Evolutionary conservation across 768 basidiomycete species (phyloP).

Genomic region (Coprinellus aureogranulatus): DNA sequence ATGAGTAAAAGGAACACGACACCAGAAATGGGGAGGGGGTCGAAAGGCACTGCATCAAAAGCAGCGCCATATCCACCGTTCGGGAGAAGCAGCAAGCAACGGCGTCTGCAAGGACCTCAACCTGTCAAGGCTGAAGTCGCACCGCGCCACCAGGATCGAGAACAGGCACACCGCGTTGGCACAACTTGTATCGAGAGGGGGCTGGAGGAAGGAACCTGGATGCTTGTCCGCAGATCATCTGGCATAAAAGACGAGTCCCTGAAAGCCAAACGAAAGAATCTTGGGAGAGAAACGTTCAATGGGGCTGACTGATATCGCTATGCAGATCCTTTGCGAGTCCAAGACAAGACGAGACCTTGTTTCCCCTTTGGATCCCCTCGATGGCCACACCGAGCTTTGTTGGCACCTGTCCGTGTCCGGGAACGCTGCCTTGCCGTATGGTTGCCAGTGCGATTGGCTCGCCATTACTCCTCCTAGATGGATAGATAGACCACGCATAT

Average conservation of each 20-base stretch:
- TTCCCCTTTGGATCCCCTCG: constrained; percentile 40
- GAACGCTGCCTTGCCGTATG: constrained; percentile 31
- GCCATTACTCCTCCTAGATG: constrained; percentile 18
- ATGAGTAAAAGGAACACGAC: constrained; percentile 21
- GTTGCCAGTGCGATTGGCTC: constrained; percentile 1
- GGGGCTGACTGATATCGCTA: constrained; percentile 8
- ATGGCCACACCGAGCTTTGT: constrained; percentile 31
- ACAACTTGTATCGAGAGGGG: constrained; percentile 7
- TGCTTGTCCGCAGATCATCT: constrained; percentile 8
- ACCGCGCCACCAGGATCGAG: constrained; percentile 8
- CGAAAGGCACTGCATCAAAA: neutral
- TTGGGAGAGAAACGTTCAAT: constrained; percentile 21
- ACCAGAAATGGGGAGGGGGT: neutral
- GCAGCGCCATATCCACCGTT: neutral
- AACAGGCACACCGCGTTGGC: constrained; percentile 8
- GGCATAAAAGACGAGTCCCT: constrained; percentile 1
- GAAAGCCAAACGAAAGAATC: constrained; percentile 6
- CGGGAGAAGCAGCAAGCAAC: constrained; percentile 7
- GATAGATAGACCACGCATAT: constrained; percentile 10
- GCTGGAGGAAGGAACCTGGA: constrained; percentile 2
- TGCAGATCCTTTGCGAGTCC: constrained; percentile 1
- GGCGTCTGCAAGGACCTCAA: constrained; percentile 2
- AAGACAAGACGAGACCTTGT: constrained; percentile 14
- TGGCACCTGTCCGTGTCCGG: constrained; percentile 40
- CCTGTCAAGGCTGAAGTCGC: neutral